A percentile compares a stretch with the other conserved stretches of the same genome.
Evolutionary conservation across 257 asterid genomes (phyloP).

Genomic region (Linaria vulgaris): DNA sequence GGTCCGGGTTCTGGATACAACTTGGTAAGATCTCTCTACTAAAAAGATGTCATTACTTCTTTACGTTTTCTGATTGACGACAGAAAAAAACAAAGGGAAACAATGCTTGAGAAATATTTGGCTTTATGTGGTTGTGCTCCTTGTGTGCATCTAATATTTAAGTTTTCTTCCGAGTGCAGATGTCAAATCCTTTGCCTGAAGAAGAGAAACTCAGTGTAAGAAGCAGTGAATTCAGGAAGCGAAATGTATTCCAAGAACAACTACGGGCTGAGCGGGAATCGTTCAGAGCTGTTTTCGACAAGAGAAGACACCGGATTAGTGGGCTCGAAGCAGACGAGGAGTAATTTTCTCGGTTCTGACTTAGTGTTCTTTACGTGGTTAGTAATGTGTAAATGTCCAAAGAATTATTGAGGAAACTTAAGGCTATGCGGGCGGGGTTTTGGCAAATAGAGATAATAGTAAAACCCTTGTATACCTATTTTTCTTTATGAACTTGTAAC

Average conservation of each 20-base stretch:
- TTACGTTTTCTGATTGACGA: too few relatives aligned
- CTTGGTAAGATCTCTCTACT: slow-evolving; percentile 49
- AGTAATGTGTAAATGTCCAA: not conserved
- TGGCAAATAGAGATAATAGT: not conserved
- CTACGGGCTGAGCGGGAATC: slow-evolving; percentile 87
- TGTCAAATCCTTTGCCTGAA: slow-evolving; percentile 69
- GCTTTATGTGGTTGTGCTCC: not conserved
- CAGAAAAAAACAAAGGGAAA: not conserved
- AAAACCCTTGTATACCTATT: not conserved
- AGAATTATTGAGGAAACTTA: too few relatives aligned
- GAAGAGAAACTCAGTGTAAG: slow-evolving; percentile 52
- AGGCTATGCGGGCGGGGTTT: too few relatives aligned
- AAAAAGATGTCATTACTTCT: too few relatives aligned
- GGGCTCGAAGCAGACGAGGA: slow-evolving; percentile 51
- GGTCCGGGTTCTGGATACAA: slow-evolving; percentile 98
- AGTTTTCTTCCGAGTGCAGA: slow-evolving; percentile 47
- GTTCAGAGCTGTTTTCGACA: slow-evolving; percentile 80
- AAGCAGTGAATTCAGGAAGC: slow-evolving; percentile 46
- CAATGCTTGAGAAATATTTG: not conserved
- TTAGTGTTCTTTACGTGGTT: not conserved
- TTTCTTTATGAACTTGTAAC: not conserved
- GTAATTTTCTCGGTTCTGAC: not conserved
- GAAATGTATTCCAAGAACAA: slow-evolving; percentile 61
- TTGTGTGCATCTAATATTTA: not conserved
- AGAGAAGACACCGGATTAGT: slow-evolving; percentile 60